A percentile compares a stretch with the other conserved stretches of the same genome.
phyloP scores from a whole-genome alignment of 495 filamentous ascomycete species.

The Polyplosphaeria fusca region DNA sequence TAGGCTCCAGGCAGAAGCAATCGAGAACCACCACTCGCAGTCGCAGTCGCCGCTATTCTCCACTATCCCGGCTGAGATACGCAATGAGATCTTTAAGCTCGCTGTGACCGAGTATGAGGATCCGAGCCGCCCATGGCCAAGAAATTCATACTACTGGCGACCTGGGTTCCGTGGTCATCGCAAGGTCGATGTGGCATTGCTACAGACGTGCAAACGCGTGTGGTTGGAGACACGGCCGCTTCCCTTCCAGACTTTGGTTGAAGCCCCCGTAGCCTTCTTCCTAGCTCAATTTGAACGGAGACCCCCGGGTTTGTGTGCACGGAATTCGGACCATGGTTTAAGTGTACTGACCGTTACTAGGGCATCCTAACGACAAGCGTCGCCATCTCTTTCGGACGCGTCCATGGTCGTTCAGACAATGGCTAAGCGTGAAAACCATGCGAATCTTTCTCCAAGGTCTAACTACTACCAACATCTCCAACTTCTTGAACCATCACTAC shows the following conservation, averaged over 20 bases:
- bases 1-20: too few relatives aligned
- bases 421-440: background rate
- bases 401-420: background rate
- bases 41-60: constrained; percentile 17
- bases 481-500: background rate
- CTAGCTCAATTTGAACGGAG: background rate
- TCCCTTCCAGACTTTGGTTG: background rate
- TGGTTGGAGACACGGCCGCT: background rate
- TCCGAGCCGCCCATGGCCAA: background rate
- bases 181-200: background rate
- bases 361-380: too few relatives aligned
- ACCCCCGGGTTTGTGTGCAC: too few relatives aligned
- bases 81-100: constrained; percentile 14
- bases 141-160: constrained; percentile 7
- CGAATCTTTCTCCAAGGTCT: background rate
- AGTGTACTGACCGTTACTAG: too few relatives aligned
- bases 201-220: constrained; percentile 4
- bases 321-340: too few relatives aligned
- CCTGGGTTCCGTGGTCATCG: background rate
- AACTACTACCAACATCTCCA: background rate
- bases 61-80: constrained; percentile 3
- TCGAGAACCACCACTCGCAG: too few relatives aligned
- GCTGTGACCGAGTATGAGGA: constrained; percentile 11
- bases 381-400: too few relatives aligned
- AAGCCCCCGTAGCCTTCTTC: background rate